Base-by-base conservation (phyloP, 73 alveolate species). In the Blepharisma japonicum region DNA sequence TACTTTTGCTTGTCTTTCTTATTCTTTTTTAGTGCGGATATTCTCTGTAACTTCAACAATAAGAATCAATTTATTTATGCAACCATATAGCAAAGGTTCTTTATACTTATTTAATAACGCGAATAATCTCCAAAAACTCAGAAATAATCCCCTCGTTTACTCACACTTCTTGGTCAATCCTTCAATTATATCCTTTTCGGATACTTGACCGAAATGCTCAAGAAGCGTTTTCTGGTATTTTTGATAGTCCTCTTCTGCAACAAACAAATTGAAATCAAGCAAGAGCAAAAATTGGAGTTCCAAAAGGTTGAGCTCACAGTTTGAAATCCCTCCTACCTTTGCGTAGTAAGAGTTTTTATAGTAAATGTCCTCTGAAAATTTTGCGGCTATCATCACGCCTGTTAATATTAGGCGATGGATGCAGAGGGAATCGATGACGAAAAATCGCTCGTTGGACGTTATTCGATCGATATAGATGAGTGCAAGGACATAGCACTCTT, bases 261-360 rank as follows among this genome's bases (percentile, higher is more conserved):
- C 94, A 54, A 27, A 88, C 46, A 93, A 68, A 23, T 78, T 23
- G 77, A 77, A 91, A 53, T 91, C 94, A 53, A 93, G 84, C 50
- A 82, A 71, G 48, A 45, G 79, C 32, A 91, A 76, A 83, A 93
- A 91, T 55, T 85, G 88, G 47, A 54, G 50, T 83, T 93, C 97
- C 45, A 93, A 81, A 39, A 45, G 25, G 56, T 81, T 84, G 20
- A 85, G 45, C 79, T 93, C 98, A 32, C 70, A 49, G 50, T 68
- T 66, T 18, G 88, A 25, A 20, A 93, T 76, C 6, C 98, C 98
- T 32, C 96, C 97, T 18, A 93, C 82, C 77, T 83, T 88, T 2
- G 96, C 92, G 85, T 91, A 92, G 79, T 54, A 92, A 18, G 77
- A 78, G 54, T 88, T 81, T 77, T 86, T 81, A 50, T 78, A 87